These are phyloP conservation scores for Alternaria rosae DNA, from an alignment of 2,329 filamentous ascomycete genomes.

Conservation along the genomic window DNA sequence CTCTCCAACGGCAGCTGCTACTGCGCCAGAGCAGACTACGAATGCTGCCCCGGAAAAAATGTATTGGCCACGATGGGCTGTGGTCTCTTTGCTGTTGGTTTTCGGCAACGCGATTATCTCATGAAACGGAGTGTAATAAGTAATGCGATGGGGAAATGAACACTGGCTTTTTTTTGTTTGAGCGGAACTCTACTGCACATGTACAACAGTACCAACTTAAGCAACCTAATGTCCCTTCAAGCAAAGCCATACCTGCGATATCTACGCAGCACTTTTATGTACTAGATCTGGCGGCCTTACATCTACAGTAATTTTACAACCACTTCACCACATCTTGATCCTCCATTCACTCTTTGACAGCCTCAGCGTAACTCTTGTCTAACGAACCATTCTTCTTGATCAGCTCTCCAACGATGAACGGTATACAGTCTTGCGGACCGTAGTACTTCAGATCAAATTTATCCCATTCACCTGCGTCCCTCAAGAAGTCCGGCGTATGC, in stretches of 20 bases:
- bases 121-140: not conserved
- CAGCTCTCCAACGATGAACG: slow-evolving; percentile 49
- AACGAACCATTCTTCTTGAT: slow-evolving; percentile 36
- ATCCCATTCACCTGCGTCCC: slow-evolving; percentile 58
- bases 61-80: not conserved
- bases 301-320: not conserved
- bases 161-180: not conserved
- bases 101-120: slow-evolving; percentile 4
- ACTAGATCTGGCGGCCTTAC: not conserved
- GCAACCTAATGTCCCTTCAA: not conserved
- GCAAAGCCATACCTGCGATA: not conserved
- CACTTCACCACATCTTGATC: not conserved
- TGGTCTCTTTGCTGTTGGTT: not conserved
- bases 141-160: not conserved
- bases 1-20: slow-evolving; percentile 10
- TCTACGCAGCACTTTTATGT: not conserved
- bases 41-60: slow-evolving; percentile 16
- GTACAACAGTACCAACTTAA: not conserved
- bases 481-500: slow-evolving; percentile 56
- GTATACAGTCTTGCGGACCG: slow-evolving; percentile 36
- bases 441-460: slow-evolving; percentile 56
- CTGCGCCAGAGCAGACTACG: slow-evolving; percentile 16
- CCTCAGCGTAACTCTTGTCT: slow-evolving; percentile 32
- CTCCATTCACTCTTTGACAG: slow-evolving; percentile 20
- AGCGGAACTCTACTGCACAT: not conserved